Base-by-base conservation (phyloP, 2,329 filamentous ascomycete genomes). In the Fusarium buxicola region DNA sequence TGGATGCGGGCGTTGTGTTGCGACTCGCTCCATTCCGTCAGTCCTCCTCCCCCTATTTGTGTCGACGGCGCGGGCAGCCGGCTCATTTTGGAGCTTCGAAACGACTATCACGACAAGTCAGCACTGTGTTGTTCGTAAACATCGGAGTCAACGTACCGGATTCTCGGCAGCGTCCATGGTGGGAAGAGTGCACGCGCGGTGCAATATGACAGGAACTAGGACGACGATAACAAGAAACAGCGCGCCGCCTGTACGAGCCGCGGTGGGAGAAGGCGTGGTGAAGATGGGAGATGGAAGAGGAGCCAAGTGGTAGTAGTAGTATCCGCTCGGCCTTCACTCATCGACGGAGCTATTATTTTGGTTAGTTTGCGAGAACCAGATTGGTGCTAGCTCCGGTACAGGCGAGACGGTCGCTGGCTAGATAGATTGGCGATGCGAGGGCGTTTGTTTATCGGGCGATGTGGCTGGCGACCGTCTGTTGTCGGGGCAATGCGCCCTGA, bases 11-110 rank as follows among this genome's bases (percentile, higher is more conserved):
- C 74, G 71, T 89, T 89, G 74, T 77, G 80, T 69, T 89, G 84
- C n/a, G 86, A 87, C 8, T 87, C 84, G 69, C 78, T 82, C 65
- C 86, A 82, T 69, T 88, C 86, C 9, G 80, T 74, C 13, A 88
- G 79, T 4, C 77, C 76, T 11, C 75, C 75, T 36, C 76, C 75
- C 25, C 61, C 67, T 56, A 64, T 58, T 30, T 66, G 56, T 31
- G 67, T 58, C 6, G 69, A 64, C 47, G 74, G 74, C 8, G 70
- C 71, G 18, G 72, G 74, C 27, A 77, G 59, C 15, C 74, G 71
- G 58, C 74, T 76, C 39, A 66, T 63, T 40, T 71, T 76, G 38
- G 73, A 75, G 51, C 44, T 61, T 62, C 73, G 68, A 60, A 72
- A 65, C 12, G 66, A 40, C 73, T 75, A 51, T 15, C 15, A 45